These are phyloP conservation scores for Phytophthora vignae DNA, from an alignment of 352 stramenopile species.

Conservation along the genomic window DNA sequence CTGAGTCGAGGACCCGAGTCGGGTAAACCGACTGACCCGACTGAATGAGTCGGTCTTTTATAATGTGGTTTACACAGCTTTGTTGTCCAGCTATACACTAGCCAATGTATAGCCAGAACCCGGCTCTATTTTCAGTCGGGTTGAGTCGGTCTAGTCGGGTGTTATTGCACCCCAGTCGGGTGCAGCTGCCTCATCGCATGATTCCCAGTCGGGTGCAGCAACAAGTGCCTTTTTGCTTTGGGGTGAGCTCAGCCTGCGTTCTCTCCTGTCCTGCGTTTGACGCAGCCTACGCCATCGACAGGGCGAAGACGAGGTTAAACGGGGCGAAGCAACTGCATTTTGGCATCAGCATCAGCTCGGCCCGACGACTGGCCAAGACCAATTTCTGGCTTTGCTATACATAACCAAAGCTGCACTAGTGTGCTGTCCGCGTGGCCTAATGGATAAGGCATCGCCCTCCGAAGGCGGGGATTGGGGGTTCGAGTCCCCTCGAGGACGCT, in stretches of 20 bases:
- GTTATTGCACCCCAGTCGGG: no score
- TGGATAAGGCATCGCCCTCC: slow-evolving; percentile 26
- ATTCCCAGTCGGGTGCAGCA: no score
- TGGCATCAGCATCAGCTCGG: not conserved
- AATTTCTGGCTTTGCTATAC: slow-evolving; percentile 16
- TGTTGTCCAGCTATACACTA: no score
- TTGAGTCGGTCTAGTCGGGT: no score
- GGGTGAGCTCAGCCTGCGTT: not conserved
- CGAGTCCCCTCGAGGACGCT: slow-evolving; percentile 25
- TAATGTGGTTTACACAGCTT: no score
- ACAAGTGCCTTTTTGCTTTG: no score
- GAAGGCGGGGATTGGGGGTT: slow-evolving; percentile 24
- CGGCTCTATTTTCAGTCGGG: no score
- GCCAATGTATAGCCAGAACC: no score
- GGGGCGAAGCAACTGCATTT: not conserved
- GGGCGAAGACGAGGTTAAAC: slow-evolving; percentile 2
- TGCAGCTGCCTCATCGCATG: no score
- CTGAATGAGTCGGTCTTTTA: no score
- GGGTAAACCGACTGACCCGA: no score
- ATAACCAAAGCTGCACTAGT: not conserved
- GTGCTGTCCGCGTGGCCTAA: slow-evolving; percentile 20
- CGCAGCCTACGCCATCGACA: not conserved
- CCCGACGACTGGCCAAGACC: not conserved
- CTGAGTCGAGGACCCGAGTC: no score
- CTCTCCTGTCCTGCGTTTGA: not conserved